A percentile compares a stretch with the other conserved stretches of the same genome.
Conservation (phyloP, 2,329 filamentous ascomycete genomes). For the Aspergillus persii region DNA sequence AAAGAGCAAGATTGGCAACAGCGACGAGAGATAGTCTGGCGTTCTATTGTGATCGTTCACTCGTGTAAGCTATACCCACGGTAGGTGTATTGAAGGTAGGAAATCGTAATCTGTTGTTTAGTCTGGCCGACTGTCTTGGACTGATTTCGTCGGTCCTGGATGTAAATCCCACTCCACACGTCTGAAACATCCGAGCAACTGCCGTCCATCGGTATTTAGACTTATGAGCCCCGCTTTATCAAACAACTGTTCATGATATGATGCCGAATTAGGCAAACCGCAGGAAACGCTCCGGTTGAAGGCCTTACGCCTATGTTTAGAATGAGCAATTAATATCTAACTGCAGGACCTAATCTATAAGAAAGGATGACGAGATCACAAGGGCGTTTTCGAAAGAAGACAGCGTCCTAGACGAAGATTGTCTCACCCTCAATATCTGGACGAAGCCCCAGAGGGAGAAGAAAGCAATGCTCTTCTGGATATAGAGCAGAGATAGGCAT, state of each 20-base stretch:
- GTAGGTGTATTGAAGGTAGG: background rate
- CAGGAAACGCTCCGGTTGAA: background rate
- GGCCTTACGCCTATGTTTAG: background rate
- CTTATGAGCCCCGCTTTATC: background rate
- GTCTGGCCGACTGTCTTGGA: background rate
- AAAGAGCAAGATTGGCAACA: slow-evolving; percentile 19
- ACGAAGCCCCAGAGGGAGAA: slow-evolving; percentile 5
- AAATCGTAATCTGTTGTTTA: background rate
- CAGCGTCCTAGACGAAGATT: slow-evolving; percentile 7
- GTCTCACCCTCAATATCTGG: slow-evolving; percentile 7
- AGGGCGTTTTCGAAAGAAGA: background rate
- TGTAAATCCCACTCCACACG: background rate
- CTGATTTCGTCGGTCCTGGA: background rate
- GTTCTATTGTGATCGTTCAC: background rate
- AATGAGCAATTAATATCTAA: background rate
- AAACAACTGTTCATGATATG: background rate
- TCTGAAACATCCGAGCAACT: slow-evolving; percentile 4
- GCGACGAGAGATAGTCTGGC: background rate
- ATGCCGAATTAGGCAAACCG: background rate
- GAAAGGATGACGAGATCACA: background rate
- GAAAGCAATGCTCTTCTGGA: slow-evolving; percentile 9
- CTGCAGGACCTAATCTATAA: background rate
- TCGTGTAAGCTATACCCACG: background rate
- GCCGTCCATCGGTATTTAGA: background rate
- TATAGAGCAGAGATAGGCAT: slow-evolving; percentile 8